A percentile compares a stretch with the other conserved stretches of the same genome.
Evolutionary conservation across 345 rosid species (phyloP).

Genomic region (Eucalyptus decipiens): DNA sequence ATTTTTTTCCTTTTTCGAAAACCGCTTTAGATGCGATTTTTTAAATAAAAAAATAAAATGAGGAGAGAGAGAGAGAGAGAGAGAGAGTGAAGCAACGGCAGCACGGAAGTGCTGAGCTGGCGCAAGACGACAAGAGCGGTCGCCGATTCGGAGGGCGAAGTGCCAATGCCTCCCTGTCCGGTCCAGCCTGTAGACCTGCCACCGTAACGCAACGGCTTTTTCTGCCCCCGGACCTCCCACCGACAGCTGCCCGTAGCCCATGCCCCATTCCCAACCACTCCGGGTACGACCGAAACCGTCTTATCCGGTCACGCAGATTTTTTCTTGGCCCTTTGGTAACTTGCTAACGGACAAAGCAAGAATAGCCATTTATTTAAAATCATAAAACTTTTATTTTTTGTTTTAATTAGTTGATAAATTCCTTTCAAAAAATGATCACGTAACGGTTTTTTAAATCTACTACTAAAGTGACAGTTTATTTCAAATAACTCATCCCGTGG

Average conservation of each 20-base stretch:
- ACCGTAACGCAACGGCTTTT: conserved; percentile 31
- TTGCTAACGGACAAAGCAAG: background rate
- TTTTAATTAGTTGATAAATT: background rate
- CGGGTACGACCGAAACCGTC: background rate
- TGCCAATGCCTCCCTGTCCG: conserved; percentile 25
- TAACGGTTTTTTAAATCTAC: accelerated
- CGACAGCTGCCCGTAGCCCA: conserved; percentile 23
- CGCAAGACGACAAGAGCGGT: conserved; percentile 59
- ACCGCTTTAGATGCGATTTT: background rate
- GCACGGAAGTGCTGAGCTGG: conserved; percentile 48
- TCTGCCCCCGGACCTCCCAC: background rate
- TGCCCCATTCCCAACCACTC: background rate
- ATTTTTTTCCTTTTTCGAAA: background rate
- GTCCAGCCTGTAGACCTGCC: conserved; percentile 61
- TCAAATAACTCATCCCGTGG: too few species aligned
- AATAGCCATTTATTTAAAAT: background rate
- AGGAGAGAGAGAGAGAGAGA: background rate
- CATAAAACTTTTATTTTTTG: background rate
- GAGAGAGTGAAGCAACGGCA: conserved; percentile 3
- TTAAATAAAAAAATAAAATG: background rate
- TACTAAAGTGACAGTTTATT: accelerated
- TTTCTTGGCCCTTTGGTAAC: background rate
- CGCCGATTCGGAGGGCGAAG: conserved; percentile 58
- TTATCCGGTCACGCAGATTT: background rate
- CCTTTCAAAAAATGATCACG: too few species aligned